Conservation (phyloP, 1,139 yeast genomes). For the Suhomyces maxii region DNA sequence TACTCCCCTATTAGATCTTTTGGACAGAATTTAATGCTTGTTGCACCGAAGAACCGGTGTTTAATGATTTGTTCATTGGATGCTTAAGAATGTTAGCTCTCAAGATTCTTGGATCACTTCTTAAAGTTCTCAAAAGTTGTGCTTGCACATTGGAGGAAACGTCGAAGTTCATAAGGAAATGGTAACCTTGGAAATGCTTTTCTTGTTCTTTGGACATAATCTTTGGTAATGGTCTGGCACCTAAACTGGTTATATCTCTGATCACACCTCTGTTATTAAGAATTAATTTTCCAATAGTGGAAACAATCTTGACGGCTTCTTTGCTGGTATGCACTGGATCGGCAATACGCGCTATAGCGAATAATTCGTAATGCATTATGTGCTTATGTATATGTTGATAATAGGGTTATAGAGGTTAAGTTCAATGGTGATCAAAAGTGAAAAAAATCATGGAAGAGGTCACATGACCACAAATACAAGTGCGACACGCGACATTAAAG, state of each 20-base stretch:
- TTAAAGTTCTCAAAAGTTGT: conserved; percentile 76
- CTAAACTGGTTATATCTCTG: conserved; percentile 77
- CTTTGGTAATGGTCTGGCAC: conserved; percentile 75
- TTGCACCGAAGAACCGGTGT: conserved; percentile 54
- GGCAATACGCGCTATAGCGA: conserved; percentile 82
- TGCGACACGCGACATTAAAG: not conserved
- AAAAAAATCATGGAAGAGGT: conserved; percentile 3
- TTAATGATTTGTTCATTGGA: conserved; percentile 55
- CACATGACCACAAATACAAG: conserved; percentile 2
- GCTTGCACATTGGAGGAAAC: conserved; percentile 82
- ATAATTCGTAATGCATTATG: conserved; percentile 81
- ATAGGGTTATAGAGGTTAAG: no score
- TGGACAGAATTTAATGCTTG: conserved; percentile 26
- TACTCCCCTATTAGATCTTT: conserved; percentile 6
- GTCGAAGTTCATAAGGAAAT: conserved; percentile 84
- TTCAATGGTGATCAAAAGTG: not conserved
- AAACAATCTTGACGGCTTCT: conserved; percentile 72
- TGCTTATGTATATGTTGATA: no score
- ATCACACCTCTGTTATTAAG: conserved; percentile 90
- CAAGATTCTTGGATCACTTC: conserved; percentile 87
- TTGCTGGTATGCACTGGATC: conserved; percentile 53
- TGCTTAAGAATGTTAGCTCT: conserved; percentile 74
- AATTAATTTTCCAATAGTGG: conserved; percentile 79
- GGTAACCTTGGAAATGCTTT: conserved; percentile 85
- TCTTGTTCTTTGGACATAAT: conserved; percentile 85